Percentiles rank a stretch among this genome's conserved stretches.
phyloP scores from a whole-genome alignment of 176 grass and related monocot genomes.

The Saccharum officinarum region DNA sequence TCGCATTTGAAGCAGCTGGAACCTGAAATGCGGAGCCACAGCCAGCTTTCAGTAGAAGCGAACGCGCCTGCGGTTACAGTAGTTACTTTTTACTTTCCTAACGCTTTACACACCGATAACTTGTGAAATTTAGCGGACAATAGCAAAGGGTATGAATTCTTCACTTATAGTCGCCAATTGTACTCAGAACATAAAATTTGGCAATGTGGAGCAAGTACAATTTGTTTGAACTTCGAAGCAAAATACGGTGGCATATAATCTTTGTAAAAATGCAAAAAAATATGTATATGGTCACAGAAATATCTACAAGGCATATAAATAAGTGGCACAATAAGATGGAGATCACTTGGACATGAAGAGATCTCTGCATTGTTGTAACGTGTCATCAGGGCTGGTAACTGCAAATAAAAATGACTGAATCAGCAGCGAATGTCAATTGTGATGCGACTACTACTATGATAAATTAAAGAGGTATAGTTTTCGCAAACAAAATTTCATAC shows the following conservation, averaged over 20 bases:
- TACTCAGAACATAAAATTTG: not conserved
- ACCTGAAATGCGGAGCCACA: too few relatives aligned
- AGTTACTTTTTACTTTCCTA: not conserved
- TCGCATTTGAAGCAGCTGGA: too few relatives aligned
- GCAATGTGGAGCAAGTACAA: not conserved
- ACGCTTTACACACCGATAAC: not conserved
- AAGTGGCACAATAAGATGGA: not conserved
- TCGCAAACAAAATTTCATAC: not conserved
- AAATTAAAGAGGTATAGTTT: not conserved
- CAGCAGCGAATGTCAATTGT: not conserved
- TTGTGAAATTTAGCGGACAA: not conserved
- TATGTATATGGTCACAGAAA: not conserved
- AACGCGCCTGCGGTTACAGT: too few relatives aligned
- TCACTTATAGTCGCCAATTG: slow-evolving; percentile 7
- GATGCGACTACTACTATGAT: not conserved
- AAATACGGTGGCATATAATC: not conserved
- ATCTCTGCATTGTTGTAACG: slow-evolving; percentile 62
- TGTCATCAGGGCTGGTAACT: slow-evolving; percentile 86
- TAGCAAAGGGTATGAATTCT: not conserved
- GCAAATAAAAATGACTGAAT: slow-evolving; percentile 16
- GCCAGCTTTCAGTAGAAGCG: too few relatives aligned
- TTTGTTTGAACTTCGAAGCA: not conserved
- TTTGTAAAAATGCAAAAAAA: not conserved
- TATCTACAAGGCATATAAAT: not conserved
- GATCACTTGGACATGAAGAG: slow-evolving; percentile 72